Percentiles rank a stretch among this genome's conserved stretches.
phyloP scores from a whole-genome alignment of 2,329 filamentous ascomycete genomes.

The Orbilia quercus region DNA sequence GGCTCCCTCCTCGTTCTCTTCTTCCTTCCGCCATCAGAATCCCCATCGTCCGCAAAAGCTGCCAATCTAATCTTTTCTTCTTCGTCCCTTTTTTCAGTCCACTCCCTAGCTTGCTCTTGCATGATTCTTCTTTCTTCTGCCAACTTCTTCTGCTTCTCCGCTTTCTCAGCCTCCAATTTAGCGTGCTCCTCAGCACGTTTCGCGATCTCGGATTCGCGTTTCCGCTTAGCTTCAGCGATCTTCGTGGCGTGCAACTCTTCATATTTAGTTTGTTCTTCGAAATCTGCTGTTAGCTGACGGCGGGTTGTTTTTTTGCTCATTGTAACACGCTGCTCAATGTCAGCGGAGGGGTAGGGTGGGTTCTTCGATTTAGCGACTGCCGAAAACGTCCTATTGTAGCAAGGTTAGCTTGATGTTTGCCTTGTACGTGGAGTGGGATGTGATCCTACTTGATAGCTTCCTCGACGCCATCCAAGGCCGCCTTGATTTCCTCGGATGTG shows the following conservation, averaged over 20 bases:
- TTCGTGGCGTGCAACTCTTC: constrained; percentile 93
- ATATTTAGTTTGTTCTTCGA: constrained; percentile 86
- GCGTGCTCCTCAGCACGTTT: constrained; percentile 76
- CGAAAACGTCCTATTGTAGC: constrained; percentile 65
- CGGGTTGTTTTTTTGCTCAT: constrained; percentile 97
- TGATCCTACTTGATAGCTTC: constrained; percentile 75
- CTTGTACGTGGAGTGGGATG: not conserved
- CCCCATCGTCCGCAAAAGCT: constrained; percentile 14
- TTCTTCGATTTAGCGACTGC: constrained; percentile 71
- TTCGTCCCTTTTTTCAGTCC: constrained; percentile 43
- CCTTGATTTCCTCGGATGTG: constrained; percentile 81
- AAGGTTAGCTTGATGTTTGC: not conserved
- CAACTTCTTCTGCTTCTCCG: constrained; percentile 79
- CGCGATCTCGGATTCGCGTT: constrained; percentile 81
- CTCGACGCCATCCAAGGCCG: constrained; percentile 82
- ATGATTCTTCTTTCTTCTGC: constrained; percentile 87
- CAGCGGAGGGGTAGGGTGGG: constrained; percentile 87
- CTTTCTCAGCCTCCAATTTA: constrained; percentile 74
- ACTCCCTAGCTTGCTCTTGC: constrained; percentile 70
- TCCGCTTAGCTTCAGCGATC: constrained; percentile 80
- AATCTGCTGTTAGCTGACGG: constrained; percentile 86
- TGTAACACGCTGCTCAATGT: constrained; percentile 93
- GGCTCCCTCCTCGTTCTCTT: constrained; percentile 42
- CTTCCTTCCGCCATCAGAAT: constrained; percentile 38
- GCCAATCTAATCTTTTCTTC: constrained; percentile 24